Base-by-base conservation (phyloP, 805 yeast species). In the Myxozyma neglecta region DNA sequence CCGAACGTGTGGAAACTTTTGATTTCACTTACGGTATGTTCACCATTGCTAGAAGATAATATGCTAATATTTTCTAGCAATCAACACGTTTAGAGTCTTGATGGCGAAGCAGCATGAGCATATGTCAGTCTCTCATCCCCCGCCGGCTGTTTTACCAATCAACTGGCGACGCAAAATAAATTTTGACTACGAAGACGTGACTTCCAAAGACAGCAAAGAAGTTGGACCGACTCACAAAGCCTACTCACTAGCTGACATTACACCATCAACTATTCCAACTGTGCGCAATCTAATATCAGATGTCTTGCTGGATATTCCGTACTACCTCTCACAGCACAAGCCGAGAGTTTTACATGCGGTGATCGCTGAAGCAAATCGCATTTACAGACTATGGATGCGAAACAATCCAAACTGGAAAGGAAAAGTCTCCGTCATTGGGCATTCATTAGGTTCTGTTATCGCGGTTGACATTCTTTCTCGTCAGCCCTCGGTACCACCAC, bases 361-460 rank as follows among this genome's bases (percentile, higher is more conserved):
- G 0, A 82, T 84, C 5, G 70, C 70, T 4, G 91, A 90, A 69
- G 81, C 92, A 14, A 93, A 94, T 73, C 70, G 84, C 1, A 83
- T 89, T 0, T 89, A 86, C 72, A 73, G 78, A 3, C 74, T 83
- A 32, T 94, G 87, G 72, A 72, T 78, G 61, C 78, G 83, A 57
- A 77, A 84, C 56, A 87, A 93, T 69, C 97, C 97, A 0, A 76
- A 81, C 11, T 91, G 91, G 74, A 51, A 57, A 8, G 75, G 75
- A 10, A 70, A 73, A 1, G 85, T 90, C 0, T 89, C 90, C 69
- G 73, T 91, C 1, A 76, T 91, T 63, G 97, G 97, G 0, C 97
- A 91, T 72, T 90, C 97, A 0, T 75, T 91, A 45, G 97, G 97
- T 0, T 87, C 96, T 11, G 86, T 91, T 0, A 89, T 91, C 49